Base-by-base conservation (phyloP, 306 rosid species). In the Cicer yamashitae region DNA sequence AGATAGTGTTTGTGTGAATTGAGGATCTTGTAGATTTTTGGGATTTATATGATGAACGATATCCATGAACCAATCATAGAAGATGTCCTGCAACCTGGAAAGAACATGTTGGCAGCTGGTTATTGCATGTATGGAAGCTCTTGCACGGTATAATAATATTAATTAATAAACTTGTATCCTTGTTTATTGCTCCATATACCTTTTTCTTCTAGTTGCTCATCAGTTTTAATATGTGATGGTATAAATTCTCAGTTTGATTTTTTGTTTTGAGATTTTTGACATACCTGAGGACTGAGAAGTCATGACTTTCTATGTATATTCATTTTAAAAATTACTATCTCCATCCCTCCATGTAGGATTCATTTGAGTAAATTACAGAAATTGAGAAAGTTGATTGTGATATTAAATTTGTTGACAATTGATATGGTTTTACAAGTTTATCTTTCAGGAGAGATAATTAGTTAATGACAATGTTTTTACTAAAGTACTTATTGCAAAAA, bases 121-220 rank as follows among this genome's bases (percentile, higher is more conserved):
- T 94, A 94, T 77, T 94, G 99, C 88, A 92, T 94, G 97, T 94
- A 94, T 47, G 97, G 99, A 76, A 94, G 99, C 89, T 94, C 96
- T 79, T 94, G 99, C 96, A 94, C 93, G 86, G 99, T 94, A 92
- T 37, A 17, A 53, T 40, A 30, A 30, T 30, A 30, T 4, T 30
- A 30, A 37, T 81, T 22, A 10, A 53, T n/a, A 53, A 70, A 18
- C 41, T 18, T 39, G 73, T 40, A 63, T 53, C 45, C 45, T 5
- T 62, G 52, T 56, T 40, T 37, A 46, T 65, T 57, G 40, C 38
- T 58, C 15, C 12, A 17, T 3, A 71, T 71, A 6, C 57, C 47
- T 64, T 38, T 22, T 47, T 3, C 61, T 44, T 45, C 20, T 18
- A 44, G 20, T 48, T 38, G 5, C 72, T 75, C 44, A 51, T 51